Evolutionary conservation across 805 yeast genomes (phyloP).

Genomic region (Wickerhamiella australiensis): DNA sequence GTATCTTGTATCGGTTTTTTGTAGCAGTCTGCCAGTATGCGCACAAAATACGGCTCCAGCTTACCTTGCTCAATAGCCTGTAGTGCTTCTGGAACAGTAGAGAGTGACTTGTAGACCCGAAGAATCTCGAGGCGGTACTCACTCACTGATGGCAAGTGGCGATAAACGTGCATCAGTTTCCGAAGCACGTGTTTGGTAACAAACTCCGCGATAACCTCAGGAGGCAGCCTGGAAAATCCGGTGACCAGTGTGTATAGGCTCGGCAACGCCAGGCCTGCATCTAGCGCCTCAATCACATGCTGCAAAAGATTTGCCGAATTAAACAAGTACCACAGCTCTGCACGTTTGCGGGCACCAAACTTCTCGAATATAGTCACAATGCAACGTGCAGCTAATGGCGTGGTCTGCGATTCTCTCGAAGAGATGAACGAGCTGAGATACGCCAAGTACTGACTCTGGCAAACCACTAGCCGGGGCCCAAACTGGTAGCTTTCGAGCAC

Average conservation of each 20-base stretch:
- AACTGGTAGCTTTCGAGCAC: not conserved
- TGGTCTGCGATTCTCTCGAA: not conserved
- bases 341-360: constrained; percentile 20
- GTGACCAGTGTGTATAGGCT: constrained; percentile 17
- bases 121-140: constrained; percentile 33
- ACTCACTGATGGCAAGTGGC: constrained; percentile 16
- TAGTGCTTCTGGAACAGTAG: constrained; percentile 24
- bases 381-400: constrained; percentile 6
- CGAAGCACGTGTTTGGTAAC: constrained; percentile 29
- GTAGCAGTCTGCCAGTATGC: constrained; percentile 21
- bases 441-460: constrained; percentile 11
- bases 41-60: constrained; percentile 35
- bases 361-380: constrained; percentile 17
- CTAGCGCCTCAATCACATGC: constrained; percentile 14
- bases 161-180: constrained; percentile 24
- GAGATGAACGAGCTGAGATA: not conserved
- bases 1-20: constrained; percentile 12
- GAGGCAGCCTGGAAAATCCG: constrained; percentile 34
- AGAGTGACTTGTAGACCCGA: constrained; percentile 32
- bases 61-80: constrained; percentile 28
- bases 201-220: constrained; percentile 30
- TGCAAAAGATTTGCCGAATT: constrained; percentile 15
- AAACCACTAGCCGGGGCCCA: constrained; percentile 15
- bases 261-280: constrained; percentile 10
- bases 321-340: constrained; percentile 22